These are phyloP conservation scores for Croton laevigatus DNA, from an alignment of 441 rosid species.

Conservation along the genomic window DNA sequence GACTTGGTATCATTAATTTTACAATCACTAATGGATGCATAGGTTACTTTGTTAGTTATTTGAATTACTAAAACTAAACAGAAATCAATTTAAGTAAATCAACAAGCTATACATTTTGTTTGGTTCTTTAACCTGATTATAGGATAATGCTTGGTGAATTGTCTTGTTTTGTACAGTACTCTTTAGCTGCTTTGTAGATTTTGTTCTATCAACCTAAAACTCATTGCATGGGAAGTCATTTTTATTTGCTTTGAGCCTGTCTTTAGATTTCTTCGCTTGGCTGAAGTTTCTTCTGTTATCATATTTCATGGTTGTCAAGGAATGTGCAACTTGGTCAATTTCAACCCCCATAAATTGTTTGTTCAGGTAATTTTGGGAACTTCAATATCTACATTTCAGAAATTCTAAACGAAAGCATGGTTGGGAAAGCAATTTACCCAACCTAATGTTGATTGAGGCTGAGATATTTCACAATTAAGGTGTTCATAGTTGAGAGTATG, in stretches of 20 bases:
- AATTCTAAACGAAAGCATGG: too few relatives aligned
- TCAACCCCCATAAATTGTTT: background rate
- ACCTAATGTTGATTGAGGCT: too few relatives aligned
- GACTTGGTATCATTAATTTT: background rate
- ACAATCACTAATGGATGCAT: background rate
- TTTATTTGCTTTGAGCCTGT: background rate
- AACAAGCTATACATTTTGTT: background rate
- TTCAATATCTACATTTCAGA: too few relatives aligned
- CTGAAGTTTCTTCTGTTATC: background rate
- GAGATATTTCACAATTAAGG: too few relatives aligned
- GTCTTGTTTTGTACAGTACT: background rate
- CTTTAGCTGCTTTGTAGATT: background rate
- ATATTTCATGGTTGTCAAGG: background rate
- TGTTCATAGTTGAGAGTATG: too few relatives aligned
- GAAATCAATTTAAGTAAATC: background rate
- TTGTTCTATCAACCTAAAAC: background rate
- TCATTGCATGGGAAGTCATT: background rate
- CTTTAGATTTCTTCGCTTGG: background rate
- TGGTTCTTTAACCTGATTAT: background rate
- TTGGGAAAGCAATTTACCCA: too few relatives aligned
- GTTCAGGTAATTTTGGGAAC: too few relatives aligned
- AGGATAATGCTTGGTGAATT: background rate
- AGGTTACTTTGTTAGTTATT: background rate
- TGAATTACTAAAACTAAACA: conserved; percentile 2
- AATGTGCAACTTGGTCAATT: background rate